Conservation (phyloP, 2,329 filamentous ascomycete species). For the Claviceps africana region DNA sequence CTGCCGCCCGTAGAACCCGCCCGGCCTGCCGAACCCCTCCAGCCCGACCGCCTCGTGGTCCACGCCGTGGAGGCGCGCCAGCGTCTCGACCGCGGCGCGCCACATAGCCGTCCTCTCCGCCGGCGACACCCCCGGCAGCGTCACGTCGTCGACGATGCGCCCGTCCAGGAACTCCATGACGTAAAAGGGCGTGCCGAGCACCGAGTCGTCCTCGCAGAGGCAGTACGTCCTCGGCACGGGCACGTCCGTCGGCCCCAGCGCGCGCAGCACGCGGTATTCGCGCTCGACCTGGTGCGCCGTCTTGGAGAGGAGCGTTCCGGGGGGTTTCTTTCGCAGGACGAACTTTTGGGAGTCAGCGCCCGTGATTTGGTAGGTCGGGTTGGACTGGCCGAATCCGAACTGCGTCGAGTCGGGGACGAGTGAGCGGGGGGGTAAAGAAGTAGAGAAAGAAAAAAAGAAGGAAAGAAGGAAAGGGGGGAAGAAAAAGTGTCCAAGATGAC, state of each 20-base stretch:
- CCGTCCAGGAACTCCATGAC: conserved; percentile 94
- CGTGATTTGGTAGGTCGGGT: conserved; percentile 88
- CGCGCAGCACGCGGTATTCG: conserved; percentile 82
- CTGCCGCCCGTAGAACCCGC: conserved; percentile 76
- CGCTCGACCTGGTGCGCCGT: conserved; percentile 94
- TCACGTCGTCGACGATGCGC: conserved; percentile 80
- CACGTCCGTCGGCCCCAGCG: conserved; percentile 64
- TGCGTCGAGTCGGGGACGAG: too few relatives aligned
- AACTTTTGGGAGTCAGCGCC: conserved; percentile 55
- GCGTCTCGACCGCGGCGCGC: conserved; percentile 67
- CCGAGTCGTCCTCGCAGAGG: conserved; percentile 66
- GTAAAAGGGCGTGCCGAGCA: conserved; percentile 89
- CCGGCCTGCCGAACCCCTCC: conserved; percentile 54
- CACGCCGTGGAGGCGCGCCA: conserved; percentile 75
- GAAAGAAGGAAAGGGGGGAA: too few relatives aligned
- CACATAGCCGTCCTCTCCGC: conserved; percentile 67
- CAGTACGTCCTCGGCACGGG: conserved; percentile 73
- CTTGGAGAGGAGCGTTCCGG: conserved; percentile 83
- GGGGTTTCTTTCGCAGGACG: conserved; percentile 95
- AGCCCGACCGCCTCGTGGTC: conserved; percentile 53
- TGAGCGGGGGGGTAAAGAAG: too few relatives aligned
- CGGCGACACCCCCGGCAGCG: conserved; percentile 57
- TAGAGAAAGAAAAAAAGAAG: background rate
- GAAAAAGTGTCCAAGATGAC: too few relatives aligned
- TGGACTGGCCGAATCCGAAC: conserved; percentile 96